Conservation (phyloP, 2,329 filamentous ascomycete species). For the Coleophoma cylindrospora region DNA sequence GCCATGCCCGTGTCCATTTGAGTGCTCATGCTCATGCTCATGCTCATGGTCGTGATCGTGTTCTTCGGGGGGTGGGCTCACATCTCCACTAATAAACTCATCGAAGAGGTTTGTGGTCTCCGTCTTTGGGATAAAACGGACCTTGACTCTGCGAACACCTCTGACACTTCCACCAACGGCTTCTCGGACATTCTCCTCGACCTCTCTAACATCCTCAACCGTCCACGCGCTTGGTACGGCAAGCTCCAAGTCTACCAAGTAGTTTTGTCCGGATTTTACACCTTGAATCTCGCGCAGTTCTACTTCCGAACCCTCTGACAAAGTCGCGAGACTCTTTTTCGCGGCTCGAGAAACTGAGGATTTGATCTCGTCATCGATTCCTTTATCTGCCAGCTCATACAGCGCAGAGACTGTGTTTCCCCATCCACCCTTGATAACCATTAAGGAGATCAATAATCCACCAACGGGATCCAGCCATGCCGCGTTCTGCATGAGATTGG, state of each 20-base stretch:
- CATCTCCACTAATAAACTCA: constrained; percentile 69
- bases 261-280: constrained; percentile 95
- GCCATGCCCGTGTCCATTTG: constrained; percentile 27
- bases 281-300: constrained; percentile 78
- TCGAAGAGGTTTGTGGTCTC: constrained; percentile 59
- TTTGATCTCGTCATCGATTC: constrained; percentile 81
- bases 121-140: constrained; percentile 76
- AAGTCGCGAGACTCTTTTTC: constrained; percentile 48
- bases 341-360: constrained; percentile 64
- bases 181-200: constrained; percentile 71
- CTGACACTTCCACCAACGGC: constrained; percentile 72
- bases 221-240: constrained; percentile 75
- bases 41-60: constrained; percentile 46
- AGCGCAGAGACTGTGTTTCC: constrained; percentile 79
- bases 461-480: constrained; percentile 94
- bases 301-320: constrained; percentile 52
- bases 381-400: constrained; percentile 84
- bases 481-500: constrained; percentile 79
- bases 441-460: constrained; percentile 83
- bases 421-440: constrained; percentile 88
- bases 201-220: constrained; percentile 59
- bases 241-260: constrained; percentile 84
- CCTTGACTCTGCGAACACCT: constrained; percentile 76
- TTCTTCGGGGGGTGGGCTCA: constrained; percentile 57
- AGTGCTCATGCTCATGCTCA: constrained; percentile 24